Evolutionary conservation across 2,329 filamentous ascomycete species (phyloP).

Genomic region (Fusarium coffeatum): DNA sequence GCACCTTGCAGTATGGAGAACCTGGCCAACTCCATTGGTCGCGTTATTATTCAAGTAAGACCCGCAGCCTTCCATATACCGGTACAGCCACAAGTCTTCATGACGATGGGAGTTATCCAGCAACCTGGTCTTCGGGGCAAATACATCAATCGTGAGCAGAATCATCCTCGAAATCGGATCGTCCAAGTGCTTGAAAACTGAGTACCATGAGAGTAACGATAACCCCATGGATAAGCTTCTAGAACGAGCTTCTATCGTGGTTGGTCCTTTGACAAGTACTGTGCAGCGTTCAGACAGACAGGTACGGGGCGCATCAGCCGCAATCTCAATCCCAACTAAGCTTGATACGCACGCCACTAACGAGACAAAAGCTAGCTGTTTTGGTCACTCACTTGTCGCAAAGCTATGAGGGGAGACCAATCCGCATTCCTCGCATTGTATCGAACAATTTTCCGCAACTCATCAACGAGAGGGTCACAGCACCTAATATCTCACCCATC

Average conservation of each 20-base stretch:
- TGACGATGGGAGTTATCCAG: conserved; percentile 17
- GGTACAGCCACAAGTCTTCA: conserved; percentile 3
- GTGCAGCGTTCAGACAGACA: not conserved
- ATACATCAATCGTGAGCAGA: conserved; percentile 1
- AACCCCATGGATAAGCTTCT: not conserved
- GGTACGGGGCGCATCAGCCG: not conserved
- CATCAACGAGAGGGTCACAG: not conserved
- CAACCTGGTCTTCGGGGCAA: conserved; percentile 36
- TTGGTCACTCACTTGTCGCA: not conserved
- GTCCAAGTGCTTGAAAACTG: conserved; percentile 14
- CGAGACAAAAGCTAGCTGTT: conserved; percentile 4
- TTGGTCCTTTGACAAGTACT: not conserved
- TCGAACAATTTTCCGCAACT: conserved; percentile 10
- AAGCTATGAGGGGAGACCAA: conserved; percentile 2
- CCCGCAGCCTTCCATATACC: conserved; percentile 19
- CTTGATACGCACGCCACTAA: conserved; percentile 2
- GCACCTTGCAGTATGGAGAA: not conserved
- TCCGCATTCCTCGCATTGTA: conserved; percentile 15
- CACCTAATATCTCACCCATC: conserved; percentile 2
- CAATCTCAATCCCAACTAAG: conserved; percentile 6
- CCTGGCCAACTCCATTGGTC: conserved; percentile 5
- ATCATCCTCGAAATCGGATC: conserved; percentile 2
- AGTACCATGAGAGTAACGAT: not conserved
- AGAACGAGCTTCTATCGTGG: not conserved
- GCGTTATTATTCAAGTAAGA: conserved; percentile 4